Evolutionary conservation across 495 filamentous ascomycete genomes (phyloP).

Genomic region (Hypomontagnella submonticulosa): DNA sequence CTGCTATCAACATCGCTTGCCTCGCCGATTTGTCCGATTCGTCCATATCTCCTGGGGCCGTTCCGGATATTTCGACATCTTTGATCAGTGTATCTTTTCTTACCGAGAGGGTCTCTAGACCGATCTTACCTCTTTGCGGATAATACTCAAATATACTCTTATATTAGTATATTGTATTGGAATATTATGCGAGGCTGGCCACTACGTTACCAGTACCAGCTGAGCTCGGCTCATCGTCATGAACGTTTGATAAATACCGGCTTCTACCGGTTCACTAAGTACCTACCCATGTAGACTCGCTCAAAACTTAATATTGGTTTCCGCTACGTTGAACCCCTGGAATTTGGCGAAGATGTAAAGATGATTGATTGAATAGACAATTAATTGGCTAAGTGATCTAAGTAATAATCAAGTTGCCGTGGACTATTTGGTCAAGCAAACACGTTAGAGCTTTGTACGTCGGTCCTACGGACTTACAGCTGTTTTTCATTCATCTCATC

Average conservation of each 20-base stretch:
- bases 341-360: no score
- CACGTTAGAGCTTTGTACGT: constrained; percentile 1
- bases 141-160: not conserved
- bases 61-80: constrained; percentile 24
- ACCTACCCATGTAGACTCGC: no score
- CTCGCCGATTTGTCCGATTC: constrained; percentile 7
- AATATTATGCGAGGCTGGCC: no score
- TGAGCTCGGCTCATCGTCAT: no score
- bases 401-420: not conserved
- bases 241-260: no score
- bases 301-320: no score
- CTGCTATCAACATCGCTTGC: not conserved
- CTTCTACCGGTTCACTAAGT: no score
- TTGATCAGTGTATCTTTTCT: constrained; percentile 22
- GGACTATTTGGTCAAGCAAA: constrained; percentile 12
- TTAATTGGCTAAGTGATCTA: no score
- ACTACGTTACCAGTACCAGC: no score
- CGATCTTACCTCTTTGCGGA: not conserved
- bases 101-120: not conserved
- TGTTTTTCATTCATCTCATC: constrained; percentile 8
- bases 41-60: constrained; percentile 1
- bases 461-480: not conserved
- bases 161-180: not conserved
- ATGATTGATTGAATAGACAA: no score
- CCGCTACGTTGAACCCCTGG: no score